phyloP scores from a whole-genome alignment of 2,329 filamentous ascomycete species.

The Trichoderma pleuroti region DNA sequence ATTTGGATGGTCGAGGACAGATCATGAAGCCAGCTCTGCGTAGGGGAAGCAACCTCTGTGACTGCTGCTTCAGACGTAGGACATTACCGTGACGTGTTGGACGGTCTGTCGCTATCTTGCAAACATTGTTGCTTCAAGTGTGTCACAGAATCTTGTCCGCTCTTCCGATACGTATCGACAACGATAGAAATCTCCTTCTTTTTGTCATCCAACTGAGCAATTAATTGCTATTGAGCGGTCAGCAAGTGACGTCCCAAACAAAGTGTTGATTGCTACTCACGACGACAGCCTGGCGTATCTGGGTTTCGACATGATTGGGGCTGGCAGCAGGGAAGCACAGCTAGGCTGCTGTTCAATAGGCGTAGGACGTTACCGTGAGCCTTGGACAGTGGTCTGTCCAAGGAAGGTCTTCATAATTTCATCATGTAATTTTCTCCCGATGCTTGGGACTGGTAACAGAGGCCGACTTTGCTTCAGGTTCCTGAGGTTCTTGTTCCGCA shows the following conservation, averaged over 20 bases:
- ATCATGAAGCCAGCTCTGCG: slow-evolving; percentile 1
- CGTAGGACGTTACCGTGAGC: no score
- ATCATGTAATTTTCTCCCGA: not conserved
- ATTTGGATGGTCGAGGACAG: not conserved
- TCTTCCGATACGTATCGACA: not conserved
- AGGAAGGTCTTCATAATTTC: slow-evolving; percentile 4
- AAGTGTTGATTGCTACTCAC: not conserved
- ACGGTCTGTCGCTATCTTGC: not conserved
- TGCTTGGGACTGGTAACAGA: no score
- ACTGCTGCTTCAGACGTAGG: no score
- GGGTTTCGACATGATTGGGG: not conserved
- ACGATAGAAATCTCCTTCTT: not conserved
- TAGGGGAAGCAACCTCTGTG: not conserved
- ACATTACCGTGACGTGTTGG: not conserved
- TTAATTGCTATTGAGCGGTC: not conserved
- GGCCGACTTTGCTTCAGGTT: not conserved
- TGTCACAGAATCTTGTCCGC: not conserved
- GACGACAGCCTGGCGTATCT: not conserved
- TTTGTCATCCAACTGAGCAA: not conserved
- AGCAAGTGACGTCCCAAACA: not conserved
- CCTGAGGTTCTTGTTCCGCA: no score
- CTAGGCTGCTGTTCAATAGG: no score
- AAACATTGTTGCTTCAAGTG: not conserved
- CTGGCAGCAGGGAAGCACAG: no score
- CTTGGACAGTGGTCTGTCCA: no score